A percentile compares a stretch with the other conserved stretches of the same genome.
These are phyloP conservation scores for Aegilops longissima DNA, from an alignment of 176 grass and related monocot genomes.

Conservation along the genomic window DNA sequence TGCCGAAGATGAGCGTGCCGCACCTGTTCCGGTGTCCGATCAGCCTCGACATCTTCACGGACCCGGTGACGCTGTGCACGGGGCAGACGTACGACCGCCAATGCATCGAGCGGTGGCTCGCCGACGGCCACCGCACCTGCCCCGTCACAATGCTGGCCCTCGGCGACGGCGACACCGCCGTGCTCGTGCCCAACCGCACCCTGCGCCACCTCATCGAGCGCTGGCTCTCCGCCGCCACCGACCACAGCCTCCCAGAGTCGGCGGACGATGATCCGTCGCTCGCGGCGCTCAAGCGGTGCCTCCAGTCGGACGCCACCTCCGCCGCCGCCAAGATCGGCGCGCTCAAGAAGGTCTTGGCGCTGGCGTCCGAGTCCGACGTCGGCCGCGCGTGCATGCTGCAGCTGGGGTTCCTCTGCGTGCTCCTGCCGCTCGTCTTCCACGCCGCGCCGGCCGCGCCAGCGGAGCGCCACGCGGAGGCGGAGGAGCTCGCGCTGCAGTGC, in stretches of 20 bases:
- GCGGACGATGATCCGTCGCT: conserved; percentile 47
- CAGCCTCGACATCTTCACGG: conserved; percentile 89
- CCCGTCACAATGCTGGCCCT: conserved; percentile 96
- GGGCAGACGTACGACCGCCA: conserved; percentile 89
- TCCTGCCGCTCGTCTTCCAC: conserved; percentile 69
- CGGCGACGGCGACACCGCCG: conserved; percentile 64
- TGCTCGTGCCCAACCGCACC: conserved; percentile 80
- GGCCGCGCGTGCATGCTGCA: conserved; percentile 75
- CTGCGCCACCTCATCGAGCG: conserved; percentile 83
- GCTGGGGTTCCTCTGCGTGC: conserved; percentile 62
- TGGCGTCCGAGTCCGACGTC: conserved; percentile 76
- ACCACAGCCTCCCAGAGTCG: conserved; percentile 1
- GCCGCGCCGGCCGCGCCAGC: background rate
- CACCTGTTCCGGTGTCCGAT: conserved; percentile 94
- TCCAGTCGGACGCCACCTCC: conserved; percentile 21
- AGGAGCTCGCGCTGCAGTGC: conserved; percentile 67
- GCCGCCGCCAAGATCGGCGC: conserved; percentile 28
- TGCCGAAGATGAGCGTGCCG: conserved; percentile 70
- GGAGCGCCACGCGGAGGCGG: background rate
- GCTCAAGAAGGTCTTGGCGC: conserved; percentile 41
- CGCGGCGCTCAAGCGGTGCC: conserved; percentile 36
- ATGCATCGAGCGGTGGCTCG: conserved; percentile 84
- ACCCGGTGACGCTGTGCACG: conserved; percentile 86
- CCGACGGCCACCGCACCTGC: conserved; percentile 82
- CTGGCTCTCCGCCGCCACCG: conserved; percentile 53